A percentile compares a stretch with the other conserved stretches of the same genome.
Conservation (phyloP, 495 filamentous ascomycete species). For the Podospora tetraspora region DNA sequence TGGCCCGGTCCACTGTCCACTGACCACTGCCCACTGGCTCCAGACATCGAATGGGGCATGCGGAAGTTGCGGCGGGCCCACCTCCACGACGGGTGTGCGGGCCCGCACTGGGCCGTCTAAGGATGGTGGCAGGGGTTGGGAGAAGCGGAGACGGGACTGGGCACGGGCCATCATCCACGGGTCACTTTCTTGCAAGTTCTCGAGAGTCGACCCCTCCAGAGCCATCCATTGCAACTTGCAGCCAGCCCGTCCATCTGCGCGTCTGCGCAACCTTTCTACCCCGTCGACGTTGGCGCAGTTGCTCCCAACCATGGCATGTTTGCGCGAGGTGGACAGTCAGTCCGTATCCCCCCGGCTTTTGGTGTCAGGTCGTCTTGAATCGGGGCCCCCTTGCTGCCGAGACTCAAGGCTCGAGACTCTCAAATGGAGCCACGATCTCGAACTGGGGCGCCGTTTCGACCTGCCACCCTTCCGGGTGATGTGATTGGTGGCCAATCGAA, state of each 20-base stretch:
- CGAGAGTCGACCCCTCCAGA: background rate
- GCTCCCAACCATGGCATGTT: background rate
- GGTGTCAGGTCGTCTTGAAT: background rate
- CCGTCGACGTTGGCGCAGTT: background rate
- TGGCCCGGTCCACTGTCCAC: background rate
- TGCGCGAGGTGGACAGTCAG: background rate
- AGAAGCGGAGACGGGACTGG: background rate
- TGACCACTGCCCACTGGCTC: background rate
- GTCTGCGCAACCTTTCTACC: background rate
- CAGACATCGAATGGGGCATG: background rate
- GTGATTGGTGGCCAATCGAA: conserved; percentile 5
- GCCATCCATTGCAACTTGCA: background rate
- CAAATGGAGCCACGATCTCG: conserved; percentile 17
- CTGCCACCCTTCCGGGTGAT: conserved; percentile 5
- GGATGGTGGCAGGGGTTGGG: background rate
- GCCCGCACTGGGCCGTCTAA: background rate
- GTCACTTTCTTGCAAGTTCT: background rate
- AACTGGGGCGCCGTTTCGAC: conserved; percentile 6
- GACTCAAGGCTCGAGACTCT: background rate
- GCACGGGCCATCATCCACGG: background rate
- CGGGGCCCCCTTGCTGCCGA: too few relatives aligned
- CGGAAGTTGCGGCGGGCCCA: background rate
- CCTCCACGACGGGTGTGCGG: background rate
- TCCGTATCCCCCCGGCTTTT: too few relatives aligned
- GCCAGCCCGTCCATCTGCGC: background rate